phyloP scores from a whole-genome alignment of 2,329 filamentous ascomycete species.

The Talaromyces funiculosus region DNA sequence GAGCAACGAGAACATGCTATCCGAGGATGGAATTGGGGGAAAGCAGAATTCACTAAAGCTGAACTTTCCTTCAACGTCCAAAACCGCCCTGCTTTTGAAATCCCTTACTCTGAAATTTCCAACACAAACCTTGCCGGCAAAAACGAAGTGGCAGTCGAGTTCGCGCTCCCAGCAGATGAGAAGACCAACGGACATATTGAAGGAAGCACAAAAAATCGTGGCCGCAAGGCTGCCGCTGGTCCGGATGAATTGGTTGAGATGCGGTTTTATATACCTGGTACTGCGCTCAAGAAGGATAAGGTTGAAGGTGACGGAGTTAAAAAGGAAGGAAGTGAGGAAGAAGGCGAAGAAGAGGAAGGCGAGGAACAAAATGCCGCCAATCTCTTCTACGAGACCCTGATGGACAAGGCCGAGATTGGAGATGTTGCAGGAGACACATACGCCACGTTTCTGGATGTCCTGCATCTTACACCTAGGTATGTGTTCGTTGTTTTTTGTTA shows the following conservation, averaged over 20 bases:
- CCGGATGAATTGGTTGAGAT: slow-evolving; percentile 95
- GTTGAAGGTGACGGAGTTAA: slow-evolving; percentile 54
- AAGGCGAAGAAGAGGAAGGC: slow-evolving; percentile 35
- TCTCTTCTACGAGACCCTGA: slow-evolving; percentile 95
- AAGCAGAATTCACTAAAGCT: slow-evolving; percentile 91
- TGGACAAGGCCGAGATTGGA: slow-evolving; percentile 98
- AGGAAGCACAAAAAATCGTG: slow-evolving; percentile 64
- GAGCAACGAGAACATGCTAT: slow-evolving; percentile 92
- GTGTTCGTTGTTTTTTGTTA: slow-evolving; percentile 15
- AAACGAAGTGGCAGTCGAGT: slow-evolving; percentile 95
- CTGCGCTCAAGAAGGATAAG: slow-evolving; percentile 66
- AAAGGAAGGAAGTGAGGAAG: slow-evolving; percentile 67
- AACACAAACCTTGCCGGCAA: slow-evolving; percentile 97
- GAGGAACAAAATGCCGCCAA: slow-evolving; percentile 94
- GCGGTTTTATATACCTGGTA: slow-evolving; percentile 96
- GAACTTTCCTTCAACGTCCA: slow-evolving; percentile 96
- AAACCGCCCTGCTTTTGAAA: slow-evolving; percentile 91
- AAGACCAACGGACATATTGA: slow-evolving; percentile 67
- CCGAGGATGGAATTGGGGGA: slow-evolving; percentile 98
- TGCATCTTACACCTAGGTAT: slow-evolving; percentile 91
- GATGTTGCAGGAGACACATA: slow-evolving; percentile 98
- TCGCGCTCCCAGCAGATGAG: slow-evolving; percentile 68
- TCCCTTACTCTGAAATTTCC: slow-evolving; percentile 93
- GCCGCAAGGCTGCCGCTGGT: slow-evolving; percentile 83
- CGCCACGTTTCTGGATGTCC: slow-evolving; percentile 91